phyloP scores from a whole-genome alignment of 495 filamentous ascomycete genomes.

The Podospora anserina region DNA sequence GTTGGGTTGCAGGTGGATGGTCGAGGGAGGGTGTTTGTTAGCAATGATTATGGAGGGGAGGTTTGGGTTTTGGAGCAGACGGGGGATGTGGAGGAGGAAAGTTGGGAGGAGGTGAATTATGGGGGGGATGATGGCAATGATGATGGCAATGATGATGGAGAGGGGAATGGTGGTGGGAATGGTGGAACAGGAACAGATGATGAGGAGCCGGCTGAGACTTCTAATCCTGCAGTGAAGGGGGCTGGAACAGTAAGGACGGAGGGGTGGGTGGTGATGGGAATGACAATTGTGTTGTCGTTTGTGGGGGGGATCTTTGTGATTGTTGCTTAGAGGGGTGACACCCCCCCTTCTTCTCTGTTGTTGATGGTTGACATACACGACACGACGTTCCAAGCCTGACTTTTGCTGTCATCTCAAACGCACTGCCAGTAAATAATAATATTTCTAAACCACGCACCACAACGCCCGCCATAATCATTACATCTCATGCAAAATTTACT shows the following conservation, averaged over 20 bases:
- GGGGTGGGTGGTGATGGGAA: conserved; percentile 14
- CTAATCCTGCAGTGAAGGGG: not conserved
- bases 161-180: conserved; percentile 5
- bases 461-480: conserved; percentile 17
- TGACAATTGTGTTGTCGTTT: conserved; percentile 12
- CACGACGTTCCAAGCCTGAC: not conserved
- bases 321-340: not conserved
- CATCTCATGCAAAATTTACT: conserved; percentile 48
- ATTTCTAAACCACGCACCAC: not conserved
- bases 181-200: conserved; percentile 6
- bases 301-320: conserved; percentile 15
- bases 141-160: not conserved
- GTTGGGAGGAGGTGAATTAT: not conserved
- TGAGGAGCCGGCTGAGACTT: not conserved
- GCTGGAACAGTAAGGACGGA: not conserved
- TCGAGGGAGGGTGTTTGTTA: conserved; percentile 51
- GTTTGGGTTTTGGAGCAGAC: conserved; percentile 48
- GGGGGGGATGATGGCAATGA: not conserved
- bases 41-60: conserved; percentile 56
- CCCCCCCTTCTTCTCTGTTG: not conserved
- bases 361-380: not conserved
- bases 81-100: conserved; percentile 6
- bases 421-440: not conserved
- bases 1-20: conserved; percentile 53
- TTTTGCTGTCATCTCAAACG: conserved; percentile 3